phyloP scores from a whole-genome alignment of 1,284 basidiomycete species.

The Gymnopus androsaceus region DNA sequence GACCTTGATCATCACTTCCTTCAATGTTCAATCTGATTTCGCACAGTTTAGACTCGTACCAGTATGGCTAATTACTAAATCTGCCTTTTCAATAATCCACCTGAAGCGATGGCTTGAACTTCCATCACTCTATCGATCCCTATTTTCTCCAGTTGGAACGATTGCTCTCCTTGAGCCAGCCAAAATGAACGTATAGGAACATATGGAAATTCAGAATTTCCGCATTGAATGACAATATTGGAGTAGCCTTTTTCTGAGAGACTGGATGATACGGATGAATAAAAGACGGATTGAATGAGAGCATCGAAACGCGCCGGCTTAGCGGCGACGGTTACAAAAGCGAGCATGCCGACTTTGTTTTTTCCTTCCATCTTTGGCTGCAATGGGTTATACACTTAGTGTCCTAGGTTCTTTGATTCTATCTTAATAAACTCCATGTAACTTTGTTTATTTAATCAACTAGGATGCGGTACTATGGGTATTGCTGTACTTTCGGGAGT shows the following conservation, averaged over 20 bases:
- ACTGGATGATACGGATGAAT: slow-evolving; percentile 52
- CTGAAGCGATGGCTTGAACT: slow-evolving; percentile 72
- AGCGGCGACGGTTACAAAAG: slow-evolving; percentile 87
- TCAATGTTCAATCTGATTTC: neutral
- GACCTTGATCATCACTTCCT: slow-evolving; percentile 44
- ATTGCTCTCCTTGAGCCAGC: slow-evolving; percentile 27
- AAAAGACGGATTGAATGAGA: slow-evolving; percentile 68
- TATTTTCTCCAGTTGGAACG: slow-evolving; percentile 32
- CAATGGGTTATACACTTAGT: slow-evolving; percentile 65
- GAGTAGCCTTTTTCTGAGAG: slow-evolving; percentile 59
- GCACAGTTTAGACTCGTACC: slow-evolving; percentile 51
- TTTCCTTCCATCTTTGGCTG: slow-evolving; percentile 14
- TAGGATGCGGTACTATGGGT: slow-evolving; percentile 99
- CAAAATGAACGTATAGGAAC: too few species aligned
- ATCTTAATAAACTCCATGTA: neutral
- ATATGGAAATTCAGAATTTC: slow-evolving; percentile 49
- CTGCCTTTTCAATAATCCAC: slow-evolving; percentile 64
- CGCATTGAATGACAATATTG: slow-evolving; percentile 74
- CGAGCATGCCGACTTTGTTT: slow-evolving; percentile 42
- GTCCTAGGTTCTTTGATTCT: slow-evolving; percentile 47
- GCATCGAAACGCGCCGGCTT: slow-evolving; percentile 87
- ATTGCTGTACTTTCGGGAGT: slow-evolving; percentile 93
- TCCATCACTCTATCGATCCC: slow-evolving; percentile 68
- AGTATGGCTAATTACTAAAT: slow-evolving; percentile 90
- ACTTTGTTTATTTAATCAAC: slow-evolving; percentile 10